Evolutionary conservation across 176 grass and related monocot genomes (phyloP), one percentile per base, ranked within the genome.

Genomic region (Aegilops speltoides): DNA sequence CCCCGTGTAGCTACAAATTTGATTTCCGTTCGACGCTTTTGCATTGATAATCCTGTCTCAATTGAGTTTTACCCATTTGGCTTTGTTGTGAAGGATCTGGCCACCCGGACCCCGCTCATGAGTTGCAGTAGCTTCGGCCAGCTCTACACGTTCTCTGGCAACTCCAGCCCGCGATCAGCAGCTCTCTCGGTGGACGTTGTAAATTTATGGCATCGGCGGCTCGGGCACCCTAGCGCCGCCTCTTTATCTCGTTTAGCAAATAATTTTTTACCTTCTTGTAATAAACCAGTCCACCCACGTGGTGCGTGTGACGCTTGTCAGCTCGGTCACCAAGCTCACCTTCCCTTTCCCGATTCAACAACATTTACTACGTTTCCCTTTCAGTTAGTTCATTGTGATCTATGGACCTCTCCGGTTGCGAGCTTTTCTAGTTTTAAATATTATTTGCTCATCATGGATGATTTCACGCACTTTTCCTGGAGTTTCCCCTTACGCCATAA

Each of bases 101-200:
- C 22, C 22, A 62, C 22, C 2, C 1, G 13, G 14, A 50, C 46
- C 46, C 46, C 46, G 3, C 46, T 16, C 46, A 15, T 50, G 14
- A 50, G 14, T 4, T 50, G 1, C 3, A 50, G 14, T 50, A 50
- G 46, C 13, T 50, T 5, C 14, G 4, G 46, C 4, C 46, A 50
- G 14, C 46, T 50, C 3, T 50, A 50, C 4, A 1, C 13, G 0
- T 16, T 50, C 46, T 50, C 46, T 1, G 46, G 46, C 46, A 1
- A 5, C 46, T 0, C 0, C 14, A 50, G 4, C 14, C 1, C 4
- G 4, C 14, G 4, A 3, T 14, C 46, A 0, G 14, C 46, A 4
- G 1, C 14, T 0, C 1, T 50, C 46, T 50, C 14, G 0, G 4
- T 15, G 45, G 4, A 4, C 45, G 0, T 15, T 4, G 3, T 13